Evolutionary conservation across 1,139 yeast genomes (phyloP).

Genomic region (Suhomyces panamericanus): DNA sequence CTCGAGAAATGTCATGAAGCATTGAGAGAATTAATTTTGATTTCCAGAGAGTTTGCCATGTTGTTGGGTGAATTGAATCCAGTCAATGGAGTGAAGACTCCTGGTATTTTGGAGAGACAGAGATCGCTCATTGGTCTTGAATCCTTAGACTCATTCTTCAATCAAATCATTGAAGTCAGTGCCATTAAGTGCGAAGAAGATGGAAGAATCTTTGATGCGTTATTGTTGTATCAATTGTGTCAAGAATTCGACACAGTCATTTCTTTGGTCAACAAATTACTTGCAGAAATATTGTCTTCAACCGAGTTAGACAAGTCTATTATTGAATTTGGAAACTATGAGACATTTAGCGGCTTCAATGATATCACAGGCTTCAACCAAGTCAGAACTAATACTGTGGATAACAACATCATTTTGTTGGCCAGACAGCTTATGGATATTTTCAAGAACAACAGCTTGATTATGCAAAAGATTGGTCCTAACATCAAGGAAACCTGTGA

Average conservation of each 20-base stretch:
- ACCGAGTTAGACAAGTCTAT: conserved; percentile 72
- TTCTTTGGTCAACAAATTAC: conserved; percentile 66
- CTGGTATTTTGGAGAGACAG: conserved; percentile 84
- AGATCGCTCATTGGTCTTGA: conserved; percentile 63
- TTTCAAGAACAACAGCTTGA: conserved; percentile 53
- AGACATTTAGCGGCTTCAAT: conserved; percentile 21
- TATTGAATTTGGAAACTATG: conserved; percentile 37
- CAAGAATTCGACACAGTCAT: conserved; percentile 90
- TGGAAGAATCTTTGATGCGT: conserved; percentile 85
- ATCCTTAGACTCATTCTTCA: conserved; percentile 49
- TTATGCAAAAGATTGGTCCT: conserved; percentile 44
- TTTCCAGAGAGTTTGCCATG: conserved; percentile 80
- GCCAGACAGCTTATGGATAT: conserved; percentile 58
- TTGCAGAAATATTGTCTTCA: conserved; percentile 77
- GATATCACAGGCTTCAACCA: conserved; percentile 10
- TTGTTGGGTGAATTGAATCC: conserved; percentile 75
- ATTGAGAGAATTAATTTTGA: conserved; percentile 77
- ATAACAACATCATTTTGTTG: conserved; percentile 52
- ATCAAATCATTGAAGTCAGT: conserved; percentile 75
- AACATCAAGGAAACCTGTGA: conserved; percentile 63
- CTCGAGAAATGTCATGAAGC: conserved; percentile 72
- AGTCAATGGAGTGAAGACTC: conserved; percentile 68
- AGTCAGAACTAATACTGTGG: conserved; percentile 30
- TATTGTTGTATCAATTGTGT: conserved; percentile 80
- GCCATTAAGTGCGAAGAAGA: conserved; percentile 90